These are phyloP conservation scores for Lactarius akahatsu DNA, from an alignment of 768 basidiomycete species.

Conservation along the genomic window DNA sequence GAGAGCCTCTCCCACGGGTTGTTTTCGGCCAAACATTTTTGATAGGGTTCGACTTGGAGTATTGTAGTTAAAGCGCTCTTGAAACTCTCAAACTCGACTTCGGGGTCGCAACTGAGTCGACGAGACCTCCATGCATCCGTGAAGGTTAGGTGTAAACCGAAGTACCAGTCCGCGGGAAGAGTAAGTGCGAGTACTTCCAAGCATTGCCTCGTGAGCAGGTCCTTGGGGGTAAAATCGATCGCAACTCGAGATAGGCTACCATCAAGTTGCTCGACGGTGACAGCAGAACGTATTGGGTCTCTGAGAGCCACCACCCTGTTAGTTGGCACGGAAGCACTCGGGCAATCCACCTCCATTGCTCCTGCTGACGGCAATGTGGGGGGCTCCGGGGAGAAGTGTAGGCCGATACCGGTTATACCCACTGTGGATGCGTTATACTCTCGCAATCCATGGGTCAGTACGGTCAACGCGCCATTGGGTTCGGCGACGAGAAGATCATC, in stretches of 20 bases:
- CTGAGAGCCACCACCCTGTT: conserved; percentile 45
- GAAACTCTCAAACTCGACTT: conserved; percentile 59
- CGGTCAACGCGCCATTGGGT: conserved; percentile 49
- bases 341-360: conserved; percentile 23
- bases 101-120: conserved; percentile 44
- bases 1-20: conserved; percentile 53
- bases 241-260: conserved; percentile 47
- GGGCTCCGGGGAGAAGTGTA: background rate
- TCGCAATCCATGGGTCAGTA: conserved; percentile 64
- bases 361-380: background rate
- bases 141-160: conserved; percentile 54
- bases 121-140: conserved; percentile 55
- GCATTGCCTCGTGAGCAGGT: conserved; percentile 55
- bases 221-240: conserved; percentile 56
- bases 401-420: conserved; percentile 5
- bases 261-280: conserved; percentile 54
- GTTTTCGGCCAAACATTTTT: background rate
- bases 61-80: conserved; percentile 48
- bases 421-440: conserved; percentile 34
- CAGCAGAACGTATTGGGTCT: conserved; percentile 50
- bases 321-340: background rate
- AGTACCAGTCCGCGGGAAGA: conserved; percentile 56
- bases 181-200: conserved; percentile 63
- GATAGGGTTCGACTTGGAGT: conserved; percentile 40
- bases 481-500: conserved; percentile 70